A percentile compares a stretch with the other conserved stretches of the same genome.
Conservation (phyloP, 1,284 basidiomycete species). For the Cerioporus squamosus region DNA sequence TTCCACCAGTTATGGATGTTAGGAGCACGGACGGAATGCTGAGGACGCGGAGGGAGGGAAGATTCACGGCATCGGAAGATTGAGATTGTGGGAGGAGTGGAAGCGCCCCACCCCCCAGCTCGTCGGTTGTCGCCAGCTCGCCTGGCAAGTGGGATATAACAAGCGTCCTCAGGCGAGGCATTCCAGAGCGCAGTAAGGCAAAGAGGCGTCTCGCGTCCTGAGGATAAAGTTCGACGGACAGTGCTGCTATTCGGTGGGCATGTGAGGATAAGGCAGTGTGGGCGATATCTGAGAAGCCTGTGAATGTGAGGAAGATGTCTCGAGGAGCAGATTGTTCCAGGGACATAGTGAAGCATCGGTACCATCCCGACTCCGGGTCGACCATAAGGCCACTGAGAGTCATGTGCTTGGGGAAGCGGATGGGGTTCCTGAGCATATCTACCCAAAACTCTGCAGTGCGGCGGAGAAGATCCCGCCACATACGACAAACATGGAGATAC, state of each 20-base stretch:
- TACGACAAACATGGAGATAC: conserved; percentile 8
- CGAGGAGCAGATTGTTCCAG: conserved; percentile 3
- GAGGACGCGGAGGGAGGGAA: conserved; percentile 1
- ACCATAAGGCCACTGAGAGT: not conserved
- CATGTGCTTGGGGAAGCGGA: not conserved
- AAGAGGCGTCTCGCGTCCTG: conserved; percentile 1
- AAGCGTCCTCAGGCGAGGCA: conserved; percentile 1
- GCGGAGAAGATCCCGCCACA: conserved; percentile 5
- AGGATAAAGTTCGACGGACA: not conserved
- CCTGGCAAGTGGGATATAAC: not conserved
- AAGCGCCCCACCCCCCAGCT: no score
- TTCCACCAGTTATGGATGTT: not conserved
- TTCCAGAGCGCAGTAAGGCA: conserved; percentile 1
- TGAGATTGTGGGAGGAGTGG: not conserved
- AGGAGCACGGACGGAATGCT: conserved; percentile 1
- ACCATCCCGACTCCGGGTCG: not conserved
- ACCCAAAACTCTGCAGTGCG: conserved; percentile 10
- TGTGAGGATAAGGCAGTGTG: not conserved
- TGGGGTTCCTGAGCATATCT: conserved; percentile 3
- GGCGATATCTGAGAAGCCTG: not conserved
- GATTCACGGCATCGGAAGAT: not conserved
- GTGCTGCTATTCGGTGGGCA: conserved; percentile 1
- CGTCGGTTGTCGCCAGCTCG: no score
- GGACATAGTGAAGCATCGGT: not conserved
- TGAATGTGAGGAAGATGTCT: not conserved